Evolutionary conservation across 1,284 basidiomycete genomes (phyloP), one percentile per base, ranked within the genome.

Genomic region (Athelia sp.): DNA sequence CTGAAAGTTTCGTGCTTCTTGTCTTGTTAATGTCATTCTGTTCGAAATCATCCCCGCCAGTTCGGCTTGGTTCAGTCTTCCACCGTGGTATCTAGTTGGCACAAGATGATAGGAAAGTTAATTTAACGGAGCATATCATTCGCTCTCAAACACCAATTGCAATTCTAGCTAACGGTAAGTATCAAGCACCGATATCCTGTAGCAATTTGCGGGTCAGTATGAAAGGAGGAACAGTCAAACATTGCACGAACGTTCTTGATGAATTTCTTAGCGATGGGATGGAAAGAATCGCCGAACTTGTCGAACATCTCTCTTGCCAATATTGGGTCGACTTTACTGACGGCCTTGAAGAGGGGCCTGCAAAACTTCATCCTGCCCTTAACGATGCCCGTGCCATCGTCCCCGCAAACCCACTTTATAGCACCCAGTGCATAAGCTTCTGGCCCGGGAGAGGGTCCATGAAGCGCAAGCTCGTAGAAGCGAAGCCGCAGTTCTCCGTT

Each of bases 361-460:
- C 87, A 90, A 69, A 90, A 90, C 64, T 92, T 91, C 87, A 91
- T 90, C 18, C 89, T 72, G 3, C 86, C 87, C 59, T 85, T 83
- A 51, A 89, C 66, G 34, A 80, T 67, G 3, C 76, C 81, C 11
- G 72, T 76, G 24, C 70, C 78, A 52, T 82, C 79, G 17, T 64
- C 69, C 2, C 85, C 87, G 14, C 82, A 76, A n/a, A 85, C 79
- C 88, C 87, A 90, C 26, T 76, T 70, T 0, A 74, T 77, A 2
- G 84, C 87, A 18, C 75, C 69, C 0, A 50, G 48, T 1, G 78
- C 80, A 52, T 75, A 79, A 11, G 60, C 55, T 45, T 70, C 67
- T 2, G 84, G 83, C 2, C 72, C 73, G 18, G 65, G 54, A 1
- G 83, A 74, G 3, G 79, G 65, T 50, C 81, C 76, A 8, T 68